Evolutionary conservation across 441 rosid species (phyloP).

Genomic region (Jatropha podagrica): DNA sequence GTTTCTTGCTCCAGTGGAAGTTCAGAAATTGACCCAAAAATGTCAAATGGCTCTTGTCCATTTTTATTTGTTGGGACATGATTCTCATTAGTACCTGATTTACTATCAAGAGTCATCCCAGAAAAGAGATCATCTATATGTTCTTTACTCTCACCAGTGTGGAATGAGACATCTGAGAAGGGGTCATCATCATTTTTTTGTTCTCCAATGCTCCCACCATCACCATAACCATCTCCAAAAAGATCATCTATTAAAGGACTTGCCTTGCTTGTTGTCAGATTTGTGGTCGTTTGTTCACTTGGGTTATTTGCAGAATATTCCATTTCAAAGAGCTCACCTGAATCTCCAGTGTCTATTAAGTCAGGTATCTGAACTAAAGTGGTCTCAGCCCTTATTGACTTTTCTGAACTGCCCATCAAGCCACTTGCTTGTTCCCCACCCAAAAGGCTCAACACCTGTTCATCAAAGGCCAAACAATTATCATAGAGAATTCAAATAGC

Average conservation of each 20-base stretch:
- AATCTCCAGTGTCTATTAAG: conserved; percentile 79
- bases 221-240: conserved; percentile 59
- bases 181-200: conserved; percentile 68
- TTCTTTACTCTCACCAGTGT: conserved; percentile 49
- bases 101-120: conserved; percentile 69
- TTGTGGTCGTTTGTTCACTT: conserved; percentile 41
- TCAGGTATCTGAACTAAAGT: conserved; percentile 64
- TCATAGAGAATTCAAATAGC: background rate
- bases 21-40: conserved; percentile 55
- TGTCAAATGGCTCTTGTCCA: conserved; percentile 58
- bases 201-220: conserved; percentile 37
- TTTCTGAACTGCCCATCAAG: conserved; percentile 43
- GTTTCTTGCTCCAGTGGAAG: conserved; percentile 41
- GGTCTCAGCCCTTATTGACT: conserved; percentile 45
- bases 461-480: conserved; percentile 23
- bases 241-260: conserved; percentile 69
- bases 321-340: conserved; percentile 43
- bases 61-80: conserved; percentile 28
- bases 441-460: conserved; percentile 79
- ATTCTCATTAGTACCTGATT: conserved; percentile 39
- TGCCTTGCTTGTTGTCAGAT: conserved; percentile 34
- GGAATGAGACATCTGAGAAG: conserved; percentile 88
- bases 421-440: conserved; percentile 49
- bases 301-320: conserved; percentile 41
- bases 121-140: conserved; percentile 71